phyloP scores from a whole-genome alignment of 148 eudicot genomes.

The Arctostaphylos glauca region DNA sequence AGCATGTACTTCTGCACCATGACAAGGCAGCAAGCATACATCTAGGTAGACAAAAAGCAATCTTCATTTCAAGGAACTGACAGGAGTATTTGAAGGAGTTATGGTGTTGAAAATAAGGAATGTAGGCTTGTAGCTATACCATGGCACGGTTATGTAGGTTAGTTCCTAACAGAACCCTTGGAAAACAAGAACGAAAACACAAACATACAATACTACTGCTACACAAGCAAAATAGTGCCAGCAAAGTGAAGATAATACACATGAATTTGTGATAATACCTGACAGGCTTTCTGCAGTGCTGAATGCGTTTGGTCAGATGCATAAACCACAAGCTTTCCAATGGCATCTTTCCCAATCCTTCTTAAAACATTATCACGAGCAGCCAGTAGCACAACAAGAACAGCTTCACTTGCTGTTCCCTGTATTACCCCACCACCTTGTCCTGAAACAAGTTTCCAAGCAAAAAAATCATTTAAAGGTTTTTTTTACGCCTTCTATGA shows the following conservation, averaged over 20 bases:
- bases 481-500: not conserved
- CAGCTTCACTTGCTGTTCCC: conserved; percentile 98
- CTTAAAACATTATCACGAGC: conserved; percentile 83
- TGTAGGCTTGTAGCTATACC: not conserved
- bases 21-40: not conserved
- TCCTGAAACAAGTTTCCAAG: conserved; percentile 41
- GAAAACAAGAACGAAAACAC: not conserved
- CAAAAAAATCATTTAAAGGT: not conserved
- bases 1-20: not conserved
- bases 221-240: not conserved
- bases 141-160: not conserved
- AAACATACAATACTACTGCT: not conserved
- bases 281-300: conserved; percentile 80
- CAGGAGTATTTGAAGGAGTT: not conserved
- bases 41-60: not conserved
- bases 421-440: conserved; percentile 95
- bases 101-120: not conserved
- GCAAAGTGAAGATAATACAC: not conserved
- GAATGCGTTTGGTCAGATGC: conserved; percentile 93
- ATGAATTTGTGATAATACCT: conserved; percentile 37
- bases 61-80: not conserved
- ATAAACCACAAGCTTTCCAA: conserved; percentile 78
- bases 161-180: not conserved
- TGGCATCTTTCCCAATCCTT: conserved; percentile 63
- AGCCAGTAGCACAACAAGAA: conserved; percentile 79